Base-by-base conservation (phyloP, 2,329 filamentous ascomycete genomes). In the Xylaria polymorpha region DNA sequence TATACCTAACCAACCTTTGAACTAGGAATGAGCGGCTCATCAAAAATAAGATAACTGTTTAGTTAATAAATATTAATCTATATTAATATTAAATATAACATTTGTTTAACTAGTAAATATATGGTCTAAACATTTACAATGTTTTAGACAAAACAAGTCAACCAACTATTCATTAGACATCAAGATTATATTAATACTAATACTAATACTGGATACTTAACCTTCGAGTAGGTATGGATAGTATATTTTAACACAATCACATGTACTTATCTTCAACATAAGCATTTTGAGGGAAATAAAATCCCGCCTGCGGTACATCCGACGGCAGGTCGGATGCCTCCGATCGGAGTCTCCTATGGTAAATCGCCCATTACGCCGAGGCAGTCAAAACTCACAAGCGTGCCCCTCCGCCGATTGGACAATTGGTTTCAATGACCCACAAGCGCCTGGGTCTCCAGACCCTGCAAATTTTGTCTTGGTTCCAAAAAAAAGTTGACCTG, bases 381-480 rank as follows among this genome's bases (percentile, higher is more conserved):
- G 74, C 72, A 77, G 48, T 61, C 58, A 12, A 51, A 51, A 56
- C 22, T 29, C 59, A 51, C 59, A 32, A 64, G 43, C 51, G 60
- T 62, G 48, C 66, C 65, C 56, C 67, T 65, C 53, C 66, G 55
- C 74, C 71, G 71, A 75, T 76, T 77, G 74, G 74, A 50, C 74
- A 76, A 75, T 74, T 64, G 55, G n/a, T 29, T 29, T 39, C 22
- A 62, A 57, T 4, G 61, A 53, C 61, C 66, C 75, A 74, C 74
- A 69, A 61, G 55, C 18, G 44, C 48, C 53, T 75, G 12, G 75
- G 73, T 77, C 75, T 77, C 69, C 70, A 77, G 76, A 77, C 76
- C 67, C 67, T 72, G 71, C 74, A 77, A 77, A 72, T 75, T 77
- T 74, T 70, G 72, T 74, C 71, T 65, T 68, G 68, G 70, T 66